These are phyloP conservation scores for Microsporum audouinii DNA, from an alignment of 2,329 filamentous ascomycete genomes.

Conservation along the genomic window DNA sequence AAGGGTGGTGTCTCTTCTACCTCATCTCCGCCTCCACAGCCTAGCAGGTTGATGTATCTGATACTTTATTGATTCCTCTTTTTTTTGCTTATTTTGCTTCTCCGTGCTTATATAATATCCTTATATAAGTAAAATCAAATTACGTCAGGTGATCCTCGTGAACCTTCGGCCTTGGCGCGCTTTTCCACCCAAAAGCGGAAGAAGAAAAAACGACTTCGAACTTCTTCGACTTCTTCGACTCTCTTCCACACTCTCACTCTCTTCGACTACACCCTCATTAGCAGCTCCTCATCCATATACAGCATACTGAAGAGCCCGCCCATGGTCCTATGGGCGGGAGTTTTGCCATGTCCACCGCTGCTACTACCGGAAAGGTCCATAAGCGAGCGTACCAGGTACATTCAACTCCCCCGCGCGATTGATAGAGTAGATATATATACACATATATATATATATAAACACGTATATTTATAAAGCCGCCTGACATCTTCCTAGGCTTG, in stretches of 20 bases:
- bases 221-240: background rate
- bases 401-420: background rate
- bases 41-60: background rate
- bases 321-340: background rate
- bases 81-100: background rate
- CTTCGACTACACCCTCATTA: background rate
- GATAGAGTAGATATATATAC: background rate
- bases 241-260: background rate
- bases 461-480: background rate
- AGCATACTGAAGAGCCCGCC: background rate
- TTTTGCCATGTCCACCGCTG: slow-evolving; percentile 13
- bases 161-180: background rate
- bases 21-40: background rate
- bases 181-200: background rate
- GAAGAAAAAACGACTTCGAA: background rate
- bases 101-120: background rate
- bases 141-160: background rate
- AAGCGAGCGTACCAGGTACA: slow-evolving; percentile 18
- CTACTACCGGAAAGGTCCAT: slow-evolving; percentile 12
- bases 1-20: background rate
- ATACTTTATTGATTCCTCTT: background rate
- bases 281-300: background rate
- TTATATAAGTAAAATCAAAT: background rate
- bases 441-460: background rate
- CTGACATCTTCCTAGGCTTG: slow-evolving; percentile 12